Evolutionary conservation across 2,329 filamentous ascomycete genomes (phyloP), one percentile per base, ranked within the genome.

Genomic region (Colletotrichum shisoi): DNA sequence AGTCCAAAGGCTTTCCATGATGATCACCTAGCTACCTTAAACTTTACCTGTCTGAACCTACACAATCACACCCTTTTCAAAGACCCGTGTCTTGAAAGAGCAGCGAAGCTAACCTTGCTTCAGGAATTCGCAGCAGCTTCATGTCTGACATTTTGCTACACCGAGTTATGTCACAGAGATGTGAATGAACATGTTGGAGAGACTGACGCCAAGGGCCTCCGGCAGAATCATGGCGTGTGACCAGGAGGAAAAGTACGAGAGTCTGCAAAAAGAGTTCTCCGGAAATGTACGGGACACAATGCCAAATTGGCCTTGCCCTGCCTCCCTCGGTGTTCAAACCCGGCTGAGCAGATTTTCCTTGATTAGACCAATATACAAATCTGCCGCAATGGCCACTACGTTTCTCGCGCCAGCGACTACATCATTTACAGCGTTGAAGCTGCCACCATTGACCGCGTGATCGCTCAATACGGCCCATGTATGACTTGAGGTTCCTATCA

Each of bases 341-440:
- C 52, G 45, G 66, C 66, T 68, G 66, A 68, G 66, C 45, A 67
- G 65, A 54, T 44, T 66, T 57, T 27, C 69, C 62, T 64, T 70
- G 72, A 52, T 74, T 77, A 81, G 94, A 89, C 86, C 76, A 89
- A 89, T 83, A 84, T 99, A 83, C 89, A 91, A 79, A 95, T 99
- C 74, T 89, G 94, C 77, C 89, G 88, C 78, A 97, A 97, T 86
- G 96, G 96, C 74, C 94, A 98, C 82, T 86, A 94, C 78, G 95
- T 99, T 74, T 97, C 95, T 73, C 89, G 95, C 81, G 89, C 90
- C 79, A 97, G 94, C 89, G 94, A 98, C 85, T 98, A 94, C 79
- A 97, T 97, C 81, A 93, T 99, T 77, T 99, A 99, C 85, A 96
- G 91, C 80, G 95, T 99, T 79, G 94, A 98, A 80, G 95, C 95